Evolutionary conservation across 2,329 filamentous ascomycete genomes (phyloP), one percentile per base, ranked within the genome.

Genomic region (Elsinoe arachidis): DNA sequence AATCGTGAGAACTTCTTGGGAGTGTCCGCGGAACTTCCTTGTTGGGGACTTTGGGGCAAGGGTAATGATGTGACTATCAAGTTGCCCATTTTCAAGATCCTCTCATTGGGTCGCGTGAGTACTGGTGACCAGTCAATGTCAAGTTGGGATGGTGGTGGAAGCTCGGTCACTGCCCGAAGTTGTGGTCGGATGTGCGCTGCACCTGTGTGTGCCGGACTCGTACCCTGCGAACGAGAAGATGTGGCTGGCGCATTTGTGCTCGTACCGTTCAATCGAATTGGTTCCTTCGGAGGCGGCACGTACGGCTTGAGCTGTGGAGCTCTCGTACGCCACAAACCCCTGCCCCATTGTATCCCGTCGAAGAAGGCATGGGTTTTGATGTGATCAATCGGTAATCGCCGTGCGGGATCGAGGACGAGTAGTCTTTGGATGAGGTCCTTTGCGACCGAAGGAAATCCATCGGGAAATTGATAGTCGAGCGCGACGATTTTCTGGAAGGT

Each of bases 101-200:
- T 83, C 72, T 99, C 93, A 67, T 97, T 96, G 59, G 84, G 86
- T 66, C 86, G 85, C 9, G 88, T 96, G 57, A 99, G 76, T 3
- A 99, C 91, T 0, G 93, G 93, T 0, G 92, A 96, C 93, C 93
- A 99, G 72, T 99, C 93, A 58, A 99, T 95, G 68, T 99, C 93
- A 23, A 99, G 77, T 70, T 97, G 93, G 53, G 88, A 96, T 0
- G 93, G 93, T n/a, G 93, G 92, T 14, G 93, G 90, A 9, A 99
- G 79, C 70, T 99, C 93, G 1, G 93, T 97, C 60, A 99, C 95
- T 60, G 96, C 84, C 60, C 90, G 80, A 1, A 88, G 80, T 33
- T 90, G 87, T 9, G 82, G 80, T 57, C 90, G 66, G 56, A 67
- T 62, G 19, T 62, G 58, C 35, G 60, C 62, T 39, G 65, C 62